Base-by-base conservation (phyloP, 257 asterid species). In the Hygrophila difformis region DNA sequence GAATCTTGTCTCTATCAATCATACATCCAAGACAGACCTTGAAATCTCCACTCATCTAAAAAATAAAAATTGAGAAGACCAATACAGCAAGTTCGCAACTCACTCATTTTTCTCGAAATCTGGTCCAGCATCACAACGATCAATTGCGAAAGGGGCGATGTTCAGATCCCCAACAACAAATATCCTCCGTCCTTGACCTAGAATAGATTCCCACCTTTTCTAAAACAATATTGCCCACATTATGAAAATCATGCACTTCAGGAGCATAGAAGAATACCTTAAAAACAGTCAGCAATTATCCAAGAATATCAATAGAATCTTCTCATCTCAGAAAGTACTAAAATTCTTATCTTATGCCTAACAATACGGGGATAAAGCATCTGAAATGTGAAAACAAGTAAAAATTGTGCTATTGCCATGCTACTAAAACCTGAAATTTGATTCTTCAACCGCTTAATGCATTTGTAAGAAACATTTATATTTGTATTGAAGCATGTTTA, bases 151-250 rank as follows among this genome's bases (percentile, higher is more conserved):
- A 48, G 98, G 98, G 48, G 96, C 83, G 64, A 89, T 82, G 55
- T 85, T 89, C 53, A 89, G 93, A 72, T 89, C 98, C 59, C 98
- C 98, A 49, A 86, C 92, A 55, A 89, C 84, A 61, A 85, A 20
- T 47, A 89, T 54, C 63, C 79, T 71, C 26, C 89, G 70, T 50
- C 96, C 88, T 67, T 65, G 76, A 44, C 16, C 63, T 63, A 86
- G 61, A 54, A 89, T 82, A 60, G 63, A 65, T 59, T 78, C 93
- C 93, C 94, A 89, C 67, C 96, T 82, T 82, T 61, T 85, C 98
- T 85, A 71, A 65, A 73, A 70, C 42, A 67, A 66, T 65, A 54
- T 41, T 37, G 70, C 29, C 57, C 53, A 54, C 51, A 67, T 71
- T 56, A 71, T 66, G 53, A 55, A 21, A 60, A 49, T 39, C 44